Base-by-base conservation (phyloP, 2,329 filamentous ascomycete genomes). In the Cladophialophora chaetospira region DNA sequence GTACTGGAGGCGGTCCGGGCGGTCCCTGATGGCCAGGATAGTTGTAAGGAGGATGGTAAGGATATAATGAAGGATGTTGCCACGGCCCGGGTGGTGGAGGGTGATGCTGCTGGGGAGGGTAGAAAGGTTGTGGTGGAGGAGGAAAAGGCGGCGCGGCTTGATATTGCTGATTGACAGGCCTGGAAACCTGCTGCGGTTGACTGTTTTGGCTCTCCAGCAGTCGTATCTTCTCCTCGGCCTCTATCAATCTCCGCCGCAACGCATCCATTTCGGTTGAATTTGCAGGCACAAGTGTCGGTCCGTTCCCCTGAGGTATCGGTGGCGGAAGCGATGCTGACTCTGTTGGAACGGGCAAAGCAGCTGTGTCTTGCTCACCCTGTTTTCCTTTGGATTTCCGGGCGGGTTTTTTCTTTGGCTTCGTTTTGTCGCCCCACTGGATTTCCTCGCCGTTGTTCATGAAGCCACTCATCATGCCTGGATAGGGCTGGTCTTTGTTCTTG, bases 381-480 rank as follows among this genome's bases (percentile, higher is more conserved):
- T 23, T 21, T 9, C 31, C 13, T 9, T 17, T 21, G 36, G 36
- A 40, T 15, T 11, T 15, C 2, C 23, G 4, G 8, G 36, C 4
- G 36, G 8, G 4, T 13, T 6, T 23, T 31, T 46, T 55, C 11
- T 35, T 29, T 2, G 43, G 23, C 17, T 29, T 42, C 19, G 19
- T 5, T 26, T 36, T 50, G 23, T 36, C 28, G 21, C 51, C 55
- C 52, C 57, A 56, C 5, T 33, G 56, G 9, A 58, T 43, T 8
- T 54, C 31, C n/a, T n/a, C n/a, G 6, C 56, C 57, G 6, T 55
- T 52, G 5, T 38, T 28, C 48, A 57, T 51, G 38, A 44, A 57
- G 2, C 60, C 57, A 9, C 51, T 44, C 58, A 59, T 60, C 46
- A 50, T 55, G 15, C 61, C 58, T 11, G 61, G 60, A 38, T 44